Percentiles rank a stretch among this genome's conserved stretches.
Evolutionary conservation across 371 early-diverging fungal genomes (phyloP).

Genomic region (Choanephora cucurbitarum): DNA sequence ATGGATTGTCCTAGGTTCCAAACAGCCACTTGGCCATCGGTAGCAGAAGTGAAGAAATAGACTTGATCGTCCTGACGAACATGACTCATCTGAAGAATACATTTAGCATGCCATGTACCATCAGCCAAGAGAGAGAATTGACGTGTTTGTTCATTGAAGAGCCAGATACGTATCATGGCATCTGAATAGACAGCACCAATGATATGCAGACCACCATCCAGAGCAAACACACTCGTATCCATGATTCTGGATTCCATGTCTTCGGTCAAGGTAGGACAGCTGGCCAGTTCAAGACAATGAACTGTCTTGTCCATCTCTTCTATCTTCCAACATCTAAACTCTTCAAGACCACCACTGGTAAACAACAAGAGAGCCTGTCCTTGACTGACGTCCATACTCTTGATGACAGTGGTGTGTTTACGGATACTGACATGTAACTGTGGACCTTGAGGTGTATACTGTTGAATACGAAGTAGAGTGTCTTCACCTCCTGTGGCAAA

Average conservation of each 20-base stretch:
- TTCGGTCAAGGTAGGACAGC: conserved; percentile 49
- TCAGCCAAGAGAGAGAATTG: conserved; percentile 55
- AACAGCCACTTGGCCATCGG: conserved; percentile 58
- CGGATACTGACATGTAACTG: conserved; percentile 42
- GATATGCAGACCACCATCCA: conserved; percentile 51
- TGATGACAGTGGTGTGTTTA: conserved; percentile 55
- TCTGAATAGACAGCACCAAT: conserved; percentile 63
- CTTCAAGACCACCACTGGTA: conserved; percentile 58
- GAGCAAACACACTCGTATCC: conserved; percentile 52
- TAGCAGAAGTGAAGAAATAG: conserved; percentile 59
- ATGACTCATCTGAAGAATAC: conserved; percentile 58
- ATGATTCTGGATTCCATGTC: conserved; percentile 61
- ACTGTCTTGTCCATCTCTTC: conserved; percentile 25
- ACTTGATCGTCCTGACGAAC: conserved; percentile 37
- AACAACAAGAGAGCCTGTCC: conserved; percentile 45
- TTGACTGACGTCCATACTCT: conserved; percentile 40
- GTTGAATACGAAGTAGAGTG: conserved; percentile 48
- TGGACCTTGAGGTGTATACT: conserved; percentile 35
- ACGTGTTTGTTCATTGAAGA: conserved; percentile 54
- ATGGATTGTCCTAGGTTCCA: conserved; percentile 54
- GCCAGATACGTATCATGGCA: conserved; percentile 60
- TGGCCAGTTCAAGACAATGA: conserved; percentile 56
- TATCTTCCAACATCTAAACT: conserved; percentile 57
- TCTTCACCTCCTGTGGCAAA: conserved; percentile 59
- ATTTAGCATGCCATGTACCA: conserved; percentile 60